These are phyloP conservation scores for Staphylotrichum tortipilum DNA, from an alignment of 495 filamentous ascomycete genomes.

Conservation along the genomic window DNA sequence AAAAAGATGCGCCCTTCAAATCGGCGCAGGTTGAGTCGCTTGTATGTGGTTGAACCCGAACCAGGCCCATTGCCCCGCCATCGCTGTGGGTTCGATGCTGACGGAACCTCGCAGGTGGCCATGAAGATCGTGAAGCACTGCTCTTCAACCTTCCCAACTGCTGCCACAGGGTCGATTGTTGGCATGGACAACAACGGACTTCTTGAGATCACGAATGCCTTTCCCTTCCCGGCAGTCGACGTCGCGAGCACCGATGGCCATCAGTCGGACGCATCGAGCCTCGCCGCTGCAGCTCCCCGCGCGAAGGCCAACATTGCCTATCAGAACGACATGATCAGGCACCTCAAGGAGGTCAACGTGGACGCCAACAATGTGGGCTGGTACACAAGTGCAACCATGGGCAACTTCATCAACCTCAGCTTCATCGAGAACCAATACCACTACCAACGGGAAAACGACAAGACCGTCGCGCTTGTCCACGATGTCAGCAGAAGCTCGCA, in stretches of 20 bases:
- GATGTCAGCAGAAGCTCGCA: conserved; percentile 90
- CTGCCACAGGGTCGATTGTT: conserved; percentile 79
- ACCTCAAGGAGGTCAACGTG: conserved; percentile 92
- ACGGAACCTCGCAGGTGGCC: conserved; percentile 54
- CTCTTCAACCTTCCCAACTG: conserved; percentile 77
- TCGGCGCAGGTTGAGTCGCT: conserved; percentile 79
- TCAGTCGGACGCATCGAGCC: conserved; percentile 66
- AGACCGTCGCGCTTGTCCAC: conserved; percentile 88
- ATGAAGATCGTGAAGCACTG: conserved; percentile 96
- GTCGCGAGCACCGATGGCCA: conserved; percentile 61
- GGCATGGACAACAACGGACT: conserved; percentile 82
- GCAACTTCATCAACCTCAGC: conserved; percentile 90
- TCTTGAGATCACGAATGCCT: conserved; percentile 88
- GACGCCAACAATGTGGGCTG: conserved; percentile 97
- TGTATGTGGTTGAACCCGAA: conserved; percentile 36
- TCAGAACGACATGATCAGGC: conserved; percentile 95
- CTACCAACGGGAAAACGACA: conserved; percentile 93
- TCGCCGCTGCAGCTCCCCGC: conserved; percentile 80
- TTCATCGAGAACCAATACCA: conserved; percentile 97
- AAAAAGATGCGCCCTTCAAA: conserved; percentile 57
- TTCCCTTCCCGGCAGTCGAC: conserved; percentile 87
- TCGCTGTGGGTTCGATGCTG: conserved; percentile 10
- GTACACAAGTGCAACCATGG: conserved; percentile 98
- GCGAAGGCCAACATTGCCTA: conserved; percentile 83
- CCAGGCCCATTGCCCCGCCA: conserved; percentile 14